Percentiles rank a stretch among this genome's conserved stretches.
Evolutionary conservation across 306 rosid genomes (phyloP).

Genomic region (Astragalus glycyphyllos): DNA sequence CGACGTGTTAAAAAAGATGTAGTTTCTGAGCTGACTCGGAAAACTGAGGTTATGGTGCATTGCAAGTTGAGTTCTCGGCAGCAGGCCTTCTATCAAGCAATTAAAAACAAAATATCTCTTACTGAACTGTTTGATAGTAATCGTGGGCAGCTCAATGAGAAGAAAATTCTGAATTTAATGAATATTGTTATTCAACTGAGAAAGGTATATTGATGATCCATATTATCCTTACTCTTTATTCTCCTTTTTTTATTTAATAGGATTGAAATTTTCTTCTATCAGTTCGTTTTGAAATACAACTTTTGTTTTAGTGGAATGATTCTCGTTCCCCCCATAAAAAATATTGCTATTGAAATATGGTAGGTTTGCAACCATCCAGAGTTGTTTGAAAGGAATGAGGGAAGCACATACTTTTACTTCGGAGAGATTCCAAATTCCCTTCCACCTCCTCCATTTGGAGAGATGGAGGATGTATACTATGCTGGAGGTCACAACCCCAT

Average conservation of each 20-base stretch:
- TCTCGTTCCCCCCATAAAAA: constrained; percentile 6
- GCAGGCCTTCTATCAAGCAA: constrained; percentile 87
- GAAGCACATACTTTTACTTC: constrained; percentile 75
- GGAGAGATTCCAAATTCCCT: constrained; percentile 77
- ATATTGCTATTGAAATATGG: constrained; percentile 42
- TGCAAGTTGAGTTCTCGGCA: constrained; percentile 88
- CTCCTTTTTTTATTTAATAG: not conserved
- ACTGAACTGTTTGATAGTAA: constrained; percentile 78
- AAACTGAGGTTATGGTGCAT: constrained; percentile 83
- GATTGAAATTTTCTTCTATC: not conserved
- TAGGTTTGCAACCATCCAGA: constrained; percentile 97
- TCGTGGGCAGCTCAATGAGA: constrained; percentile 78
- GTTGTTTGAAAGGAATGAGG: constrained; percentile 86
- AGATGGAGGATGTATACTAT: constrained; percentile 78
- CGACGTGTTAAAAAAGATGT: constrained; percentile 85
- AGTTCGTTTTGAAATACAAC: not conserved
- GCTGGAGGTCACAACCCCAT: constrained; percentile 81
- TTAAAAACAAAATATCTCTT: constrained; percentile 89
- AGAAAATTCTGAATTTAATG: constrained; percentile 78
- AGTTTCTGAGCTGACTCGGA: constrained; percentile 73
- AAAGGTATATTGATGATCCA: constrained; percentile 55
- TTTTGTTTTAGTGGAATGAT: not conserved
- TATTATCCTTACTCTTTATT: constrained; percentile 12
- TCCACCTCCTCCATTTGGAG: constrained; percentile 87
- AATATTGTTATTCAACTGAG: constrained; percentile 91